Conservation (phyloP, 345 rosid genomes). For the Populus pruinosa region DNA sequence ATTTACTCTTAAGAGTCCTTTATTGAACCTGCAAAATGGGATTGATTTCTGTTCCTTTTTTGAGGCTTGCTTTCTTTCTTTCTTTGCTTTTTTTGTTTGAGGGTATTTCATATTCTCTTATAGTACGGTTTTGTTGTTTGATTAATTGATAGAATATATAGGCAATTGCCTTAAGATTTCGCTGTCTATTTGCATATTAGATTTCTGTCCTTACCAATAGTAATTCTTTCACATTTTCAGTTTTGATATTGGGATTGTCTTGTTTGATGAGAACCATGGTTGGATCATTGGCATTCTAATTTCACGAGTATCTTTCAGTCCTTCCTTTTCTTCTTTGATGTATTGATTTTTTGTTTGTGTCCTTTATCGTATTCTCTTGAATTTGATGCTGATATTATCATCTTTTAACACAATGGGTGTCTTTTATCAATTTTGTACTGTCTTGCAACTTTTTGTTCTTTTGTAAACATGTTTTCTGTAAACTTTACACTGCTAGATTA, state of each 20-base stretch:
- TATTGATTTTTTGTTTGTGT: no score
- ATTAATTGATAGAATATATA: background rate
- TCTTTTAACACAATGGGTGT: background rate
- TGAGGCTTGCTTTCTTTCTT: background rate
- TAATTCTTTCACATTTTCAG: background rate
- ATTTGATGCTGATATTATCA: background rate
- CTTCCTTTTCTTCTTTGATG: background rate
- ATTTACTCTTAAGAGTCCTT: background rate
- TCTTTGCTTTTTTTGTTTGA: no score
- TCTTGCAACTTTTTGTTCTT: background rate
- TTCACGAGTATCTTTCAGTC: background rate
- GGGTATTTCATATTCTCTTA: no score
- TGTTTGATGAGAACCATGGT: background rate
- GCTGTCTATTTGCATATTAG: background rate
- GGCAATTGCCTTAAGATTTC: background rate
- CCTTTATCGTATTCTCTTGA: background rate
- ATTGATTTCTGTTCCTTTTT: background rate
- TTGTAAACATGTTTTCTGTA: background rate
- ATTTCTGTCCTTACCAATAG: background rate
- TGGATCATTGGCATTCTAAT: background rate
- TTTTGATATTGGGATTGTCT: background rate
- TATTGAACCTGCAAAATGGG: background rate
- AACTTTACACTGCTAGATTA: background rate
- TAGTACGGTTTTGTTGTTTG: no score
- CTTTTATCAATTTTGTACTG: background rate